Base-by-base conservation (phyloP, 2,329 filamentous ascomycete genomes). In the Penicillium italicum region DNA sequence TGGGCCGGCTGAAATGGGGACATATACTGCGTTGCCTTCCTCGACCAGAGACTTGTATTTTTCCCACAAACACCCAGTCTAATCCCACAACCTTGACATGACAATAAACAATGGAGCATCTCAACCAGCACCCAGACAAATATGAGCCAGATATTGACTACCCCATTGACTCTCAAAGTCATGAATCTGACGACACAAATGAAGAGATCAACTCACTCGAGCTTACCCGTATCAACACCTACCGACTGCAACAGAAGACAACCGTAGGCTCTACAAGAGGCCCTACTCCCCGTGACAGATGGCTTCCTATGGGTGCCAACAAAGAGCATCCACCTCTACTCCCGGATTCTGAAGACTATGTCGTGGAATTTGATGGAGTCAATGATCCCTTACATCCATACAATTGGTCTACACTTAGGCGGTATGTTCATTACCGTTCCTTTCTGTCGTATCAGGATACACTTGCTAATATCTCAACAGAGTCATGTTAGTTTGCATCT, bases 351-450 rank as follows among this genome's bases (percentile, higher is more conserved):
- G 79, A 82, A 56, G 76, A 78, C 40, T 83, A 83, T 58, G 80
- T 83, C 3, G 80, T 83, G 5, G 80, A 83, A 48, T 83, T 82
- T 55, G 79, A 82, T 57, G 80, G 80, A 1, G 71, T 71, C 0
- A 69, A 79, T 54, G 81, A 83, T 61, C 78, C 79, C 0, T 36
- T 79, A 33, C 79, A 82, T 62, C 78, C 80, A 4, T 77, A 80
- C 62, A 82, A 82, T 58, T 82, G 80, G 79, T 70, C 75, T 0
- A 53, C 77, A 12, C 69, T 70, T 57, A 76, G 74, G 65, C 80
- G 80, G 72, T 72, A 47, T 34, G 57, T 41, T n/a, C 3, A 14
- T 31, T 40, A 12, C 7, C 12, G 6, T 18, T 30, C 10, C 11
- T 36, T 9, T 10, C 14, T 10, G 3, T 41, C n/a, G n/a, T 12